Evolutionary conservation across 2,329 filamentous ascomycete species (phyloP).

Genomic region (Hymenotorrendiella dingleyae): DNA sequence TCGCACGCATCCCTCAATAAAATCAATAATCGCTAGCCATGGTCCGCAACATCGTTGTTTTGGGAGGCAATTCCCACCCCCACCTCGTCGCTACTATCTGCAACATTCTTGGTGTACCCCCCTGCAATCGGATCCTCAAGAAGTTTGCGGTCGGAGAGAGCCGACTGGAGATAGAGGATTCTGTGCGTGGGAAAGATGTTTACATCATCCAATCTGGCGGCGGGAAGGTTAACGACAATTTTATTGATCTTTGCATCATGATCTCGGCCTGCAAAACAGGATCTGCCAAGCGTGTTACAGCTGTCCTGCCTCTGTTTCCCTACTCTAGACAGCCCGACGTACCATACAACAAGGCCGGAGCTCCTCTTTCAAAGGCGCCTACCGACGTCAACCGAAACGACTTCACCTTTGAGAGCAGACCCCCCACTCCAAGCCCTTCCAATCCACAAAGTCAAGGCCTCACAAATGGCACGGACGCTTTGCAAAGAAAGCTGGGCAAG

Average conservation of each 20-base stretch:
- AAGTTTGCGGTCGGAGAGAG: slow-evolving; percentile 97
- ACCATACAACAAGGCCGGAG: slow-evolving; percentile 92
- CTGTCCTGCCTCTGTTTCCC: slow-evolving; percentile 89
- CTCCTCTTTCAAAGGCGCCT: slow-evolving; percentile 70
- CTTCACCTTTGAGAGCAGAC: slow-evolving; percentile 89
- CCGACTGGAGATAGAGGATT: slow-evolving; percentile 91
- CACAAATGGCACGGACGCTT: slow-evolving; percentile 58
- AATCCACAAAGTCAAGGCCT: slow-evolving; percentile 57
- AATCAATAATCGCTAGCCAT: too few relatives aligned
- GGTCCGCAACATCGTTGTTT: slow-evolving; percentile 92
- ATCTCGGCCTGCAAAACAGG: slow-evolving; percentile 96
- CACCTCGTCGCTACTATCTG: slow-evolving; percentile 81
- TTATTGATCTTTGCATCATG: slow-evolving; percentile 95
- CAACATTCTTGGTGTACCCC: slow-evolving; percentile 80
- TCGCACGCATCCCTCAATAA: neutral
- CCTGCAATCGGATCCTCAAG: slow-evolving; percentile 73
- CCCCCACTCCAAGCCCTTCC: slow-evolving; percentile 73
- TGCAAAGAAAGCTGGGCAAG: slow-evolving; percentile 69
- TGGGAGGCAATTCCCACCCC: slow-evolving; percentile 90
- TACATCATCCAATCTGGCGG: slow-evolving; percentile 96
- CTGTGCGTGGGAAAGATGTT: slow-evolving; percentile 95
- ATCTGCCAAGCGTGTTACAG: slow-evolving; percentile 87
- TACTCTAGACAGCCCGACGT: slow-evolving; percentile 96
- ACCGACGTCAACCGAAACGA: slow-evolving; percentile 47
- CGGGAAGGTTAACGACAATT: slow-evolving; percentile 89